phyloP scores from a whole-genome alignment of 2,329 filamentous ascomycete genomes.

The Blumeria hordei region DNA sequence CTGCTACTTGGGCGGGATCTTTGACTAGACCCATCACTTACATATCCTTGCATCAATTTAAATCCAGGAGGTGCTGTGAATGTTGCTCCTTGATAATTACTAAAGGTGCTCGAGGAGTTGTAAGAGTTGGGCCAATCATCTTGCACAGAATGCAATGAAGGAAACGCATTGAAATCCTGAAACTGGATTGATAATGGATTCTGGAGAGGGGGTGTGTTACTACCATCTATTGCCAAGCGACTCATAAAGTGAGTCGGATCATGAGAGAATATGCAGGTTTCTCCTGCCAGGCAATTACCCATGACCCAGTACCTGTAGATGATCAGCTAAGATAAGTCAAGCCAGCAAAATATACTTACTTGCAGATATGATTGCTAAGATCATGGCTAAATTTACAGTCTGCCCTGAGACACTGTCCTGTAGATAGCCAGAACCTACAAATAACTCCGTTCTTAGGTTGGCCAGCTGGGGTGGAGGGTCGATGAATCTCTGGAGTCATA shows the following conservation, averaged over 20 bases:
- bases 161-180: slow-evolving; percentile 68
- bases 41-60: slow-evolving; percentile 31
- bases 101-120: slow-evolving; percentile 19
- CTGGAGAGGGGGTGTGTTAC: slow-evolving; percentile 37
- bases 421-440: slow-evolving; percentile 92
- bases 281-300: slow-evolving; percentile 81
- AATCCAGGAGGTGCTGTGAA: slow-evolving; percentile 47
- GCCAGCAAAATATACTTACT: slow-evolving; percentile 32
- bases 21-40: slow-evolving; percentile 38
- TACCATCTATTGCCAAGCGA: slow-evolving; percentile 50
- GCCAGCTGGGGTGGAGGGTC: slow-evolving; percentile 52
- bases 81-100: slow-evolving; percentile 25
- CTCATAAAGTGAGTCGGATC: slow-evolving; percentile 73
- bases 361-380: slow-evolving; percentile 88
- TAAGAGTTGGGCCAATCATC: slow-evolving; percentile 31
- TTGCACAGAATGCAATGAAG: slow-evolving; percentile 39
- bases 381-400: slow-evolving; percentile 97
- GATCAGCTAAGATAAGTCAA: slow-evolving; percentile 4
- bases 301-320: slow-evolving; percentile 66
- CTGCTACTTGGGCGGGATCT: slow-evolving; percentile 70
- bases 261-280: slow-evolving; percentile 91
- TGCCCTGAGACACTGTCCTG: slow-evolving; percentile 80
- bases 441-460: slow-evolving; percentile 68
- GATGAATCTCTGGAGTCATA: slow-evolving; percentile 45
- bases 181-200: slow-evolving; percentile 48